Evolutionary conservation across 2,329 filamentous ascomycete genomes (phyloP), one percentile per base, ranked within the genome.

Genomic region (Colletotrichum sp.): DNA sequence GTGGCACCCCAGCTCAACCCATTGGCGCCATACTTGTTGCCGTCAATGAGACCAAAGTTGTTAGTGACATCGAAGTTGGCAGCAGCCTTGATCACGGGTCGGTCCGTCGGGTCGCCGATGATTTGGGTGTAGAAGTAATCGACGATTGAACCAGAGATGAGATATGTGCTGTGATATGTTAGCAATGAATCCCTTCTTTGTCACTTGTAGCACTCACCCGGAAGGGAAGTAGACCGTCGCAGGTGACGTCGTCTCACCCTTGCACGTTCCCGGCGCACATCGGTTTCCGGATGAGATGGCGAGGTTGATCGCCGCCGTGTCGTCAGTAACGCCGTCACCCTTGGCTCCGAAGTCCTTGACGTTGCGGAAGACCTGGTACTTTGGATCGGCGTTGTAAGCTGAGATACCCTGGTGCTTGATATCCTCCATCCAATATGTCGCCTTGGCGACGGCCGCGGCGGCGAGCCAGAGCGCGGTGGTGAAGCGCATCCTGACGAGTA

Each of bases 51-150:
- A 6, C 86, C 87, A 21, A 88, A 84, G 34, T 82, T 86, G 30
- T 77, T 78, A 18, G 79, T 73, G 12, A 80, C 79, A 10, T 80
- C 79, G 79, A 93, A 93, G 49, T 82, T 84, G 1, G 87, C 76
- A 1, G 87, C 84, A 4, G 91, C 91, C 79, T 90, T 89, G 70
- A 93, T 87, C 5, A 88, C 87, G 8, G 94, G 87, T 72, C 90
- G 87, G 77, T 89, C 83, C 24, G 87, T 88, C 12, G 93, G 91
- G 83, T 96, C 93, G 55, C 94, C 95, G 34, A 96, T 89, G 77
- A 97, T 89, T 83, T 95, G 93, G 2, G 95, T 96, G 82, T 95
- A 95, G 86, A 96, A 97, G 84, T 93, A 92, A 82, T 94, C 92
- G 57, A 94, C 85, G 76, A 97, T 92, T 8, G 95, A 94, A 78